Evolutionary conservation across 352 stramenopile species (phyloP).

Genomic region (Globisporangium iwayamae): DNA sequence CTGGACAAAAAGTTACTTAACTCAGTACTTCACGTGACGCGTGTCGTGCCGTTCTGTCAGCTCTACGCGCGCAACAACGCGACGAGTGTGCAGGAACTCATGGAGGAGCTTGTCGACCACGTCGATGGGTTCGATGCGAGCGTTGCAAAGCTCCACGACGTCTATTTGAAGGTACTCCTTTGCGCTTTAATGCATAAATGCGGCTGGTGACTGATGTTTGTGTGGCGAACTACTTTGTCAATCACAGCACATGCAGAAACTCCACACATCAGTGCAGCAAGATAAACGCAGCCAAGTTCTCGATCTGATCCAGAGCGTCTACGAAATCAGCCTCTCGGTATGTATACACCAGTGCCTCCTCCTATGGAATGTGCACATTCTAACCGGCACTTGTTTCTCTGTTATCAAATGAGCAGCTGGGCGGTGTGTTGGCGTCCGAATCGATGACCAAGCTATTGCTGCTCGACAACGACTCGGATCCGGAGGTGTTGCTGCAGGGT

Average conservation of each 20-base stretch:
- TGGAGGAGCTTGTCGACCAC: slow-evolving; percentile 23
- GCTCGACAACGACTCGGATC: slow-evolving; percentile 23
- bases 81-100: slow-evolving; percentile 21
- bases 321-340: slow-evolving; percentile 49
- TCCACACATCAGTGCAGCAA: slow-evolving; percentile 24
- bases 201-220: not conserved
- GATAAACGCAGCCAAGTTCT: slow-evolving; percentile 34
- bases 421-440: slow-evolving; percentile 21
- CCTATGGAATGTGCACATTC: not conserved
- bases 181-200: not conserved
- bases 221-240: not conserved
- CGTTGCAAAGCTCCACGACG: slow-evolving; percentile 21
- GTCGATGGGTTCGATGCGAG: slow-evolving; percentile 19
- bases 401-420: slow-evolving; percentile 5
- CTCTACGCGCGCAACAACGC: slow-evolving; percentile 41
- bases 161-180: slow-evolving; percentile 33
- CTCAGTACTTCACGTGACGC: slow-evolving; percentile 45
- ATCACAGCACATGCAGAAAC: slow-evolving; percentile 34
- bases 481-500: slow-evolving; percentile 23
- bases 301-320: slow-evolving; percentile 35
- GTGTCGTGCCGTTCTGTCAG: slow-evolving; percentile 62
- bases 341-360: not conserved
- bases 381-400: not conserved
- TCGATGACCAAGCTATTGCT: slow-evolving; percentile 29
- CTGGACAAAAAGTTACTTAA: slow-evolving; percentile 16